Conservation (phyloP, 805 yeast species). For the Scheffersomyces coipomensis region DNA sequence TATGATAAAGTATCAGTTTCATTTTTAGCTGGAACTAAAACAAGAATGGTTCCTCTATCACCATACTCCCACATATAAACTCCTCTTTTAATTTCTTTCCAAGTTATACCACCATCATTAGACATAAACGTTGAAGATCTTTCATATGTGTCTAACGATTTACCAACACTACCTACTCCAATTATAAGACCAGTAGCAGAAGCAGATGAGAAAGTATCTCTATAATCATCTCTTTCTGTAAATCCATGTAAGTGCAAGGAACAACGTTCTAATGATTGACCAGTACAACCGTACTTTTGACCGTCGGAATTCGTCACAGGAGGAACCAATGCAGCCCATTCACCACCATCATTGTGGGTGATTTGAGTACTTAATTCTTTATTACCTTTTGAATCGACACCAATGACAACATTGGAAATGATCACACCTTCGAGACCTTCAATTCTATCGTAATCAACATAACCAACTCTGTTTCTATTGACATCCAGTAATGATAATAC, state of each 20-base stretch:
- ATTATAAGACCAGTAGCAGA: conserved; percentile 87
- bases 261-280: conserved; percentile 55
- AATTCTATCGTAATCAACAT: conserved; percentile 84
- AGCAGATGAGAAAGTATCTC: conserved; percentile 85
- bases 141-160: conserved; percentile 43
- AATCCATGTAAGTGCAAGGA: conserved; percentile 86
- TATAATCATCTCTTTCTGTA: conserved; percentile 78
- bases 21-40: conserved; percentile 60
- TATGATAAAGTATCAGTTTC: conserved; percentile 59
- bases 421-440: conserved; percentile 84
- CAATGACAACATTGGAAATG: conserved; percentile 64
- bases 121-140: conserved; percentile 69
- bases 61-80: conserved; percentile 93
- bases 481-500: conserved; percentile 66
- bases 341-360: conserved; percentile 88
- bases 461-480: conserved; percentile 72
- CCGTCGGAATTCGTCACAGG: conserved; percentile 67
- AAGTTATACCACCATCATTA: conserved; percentile 86
- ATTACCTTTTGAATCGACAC: conserved; percentile 23
- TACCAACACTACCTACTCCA: conserved; percentile 94
- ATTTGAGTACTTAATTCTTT: conserved; percentile 71
- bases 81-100: conserved; percentile 79
- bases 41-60: conserved; percentile 87
- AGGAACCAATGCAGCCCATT: conserved; percentile 72
- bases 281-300: conserved; percentile 51